Conservation (phyloP, 129 eudicot genomes). For the Tagetes patula region DNA sequence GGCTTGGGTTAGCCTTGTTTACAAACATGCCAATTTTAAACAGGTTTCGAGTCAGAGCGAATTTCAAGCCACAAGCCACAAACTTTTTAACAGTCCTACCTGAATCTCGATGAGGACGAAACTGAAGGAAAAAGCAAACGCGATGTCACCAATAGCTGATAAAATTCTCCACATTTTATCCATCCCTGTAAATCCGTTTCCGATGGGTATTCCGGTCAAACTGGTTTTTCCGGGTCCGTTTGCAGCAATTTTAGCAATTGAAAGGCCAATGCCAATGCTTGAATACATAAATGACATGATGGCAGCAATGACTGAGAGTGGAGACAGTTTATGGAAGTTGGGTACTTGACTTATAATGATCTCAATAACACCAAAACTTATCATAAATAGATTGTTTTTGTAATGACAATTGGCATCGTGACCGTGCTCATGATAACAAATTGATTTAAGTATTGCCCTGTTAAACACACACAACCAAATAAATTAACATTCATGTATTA, state of each 20-base stretch:
- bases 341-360: conserved; percentile 69
- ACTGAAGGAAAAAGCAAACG: conserved; percentile 69
- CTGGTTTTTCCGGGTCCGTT: conserved; percentile 46
- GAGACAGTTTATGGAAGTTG: conserved; percentile 58
- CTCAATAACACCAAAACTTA: conserved; percentile 53
- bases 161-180: conserved; percentile 62
- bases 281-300: conserved; percentile 72
- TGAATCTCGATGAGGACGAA: conserved; percentile 66
- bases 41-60: no score
- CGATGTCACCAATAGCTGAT: conserved; percentile 66
- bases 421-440: conserved; percentile 60
- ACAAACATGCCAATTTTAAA: no score
- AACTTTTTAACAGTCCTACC: conserved; percentile 20
- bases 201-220: conserved; percentile 54
- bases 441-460: conserved; percentile 63
- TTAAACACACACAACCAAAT: neutral
- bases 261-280: conserved; percentile 62
- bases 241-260: conserved; percentile 49
- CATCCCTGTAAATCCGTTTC: conserved; percentile 35
- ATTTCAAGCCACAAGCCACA: no score
- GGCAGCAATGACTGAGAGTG: conserved; percentile 65
- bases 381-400: conserved; percentile 42
- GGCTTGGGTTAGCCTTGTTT: no score
- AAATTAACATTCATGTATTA: neutral
- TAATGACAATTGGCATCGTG: conserved; percentile 51